Evolutionary conservation across 192 early-diverging fungal genomes (phyloP), one percentile per base, ranked within the genome.

Genomic region (Backusella tuberculispora): DNA sequence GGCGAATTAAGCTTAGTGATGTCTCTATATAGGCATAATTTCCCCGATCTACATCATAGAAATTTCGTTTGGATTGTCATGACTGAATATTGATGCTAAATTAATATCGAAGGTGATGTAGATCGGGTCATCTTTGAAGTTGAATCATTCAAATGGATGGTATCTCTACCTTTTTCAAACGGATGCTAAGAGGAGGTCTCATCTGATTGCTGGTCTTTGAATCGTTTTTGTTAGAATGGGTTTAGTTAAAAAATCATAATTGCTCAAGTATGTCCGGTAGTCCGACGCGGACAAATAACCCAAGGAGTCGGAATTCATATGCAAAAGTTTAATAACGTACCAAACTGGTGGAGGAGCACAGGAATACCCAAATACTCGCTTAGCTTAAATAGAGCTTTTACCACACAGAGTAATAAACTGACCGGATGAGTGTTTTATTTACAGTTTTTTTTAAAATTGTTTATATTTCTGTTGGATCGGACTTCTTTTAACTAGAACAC

Each of bases 101-200:
- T 24, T 24, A 60, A 10, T 2, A 8, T 60, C 3, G 10, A 60
- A 26, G 8, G 12, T 17, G 21, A 60, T 60, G 53, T 60, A 60
- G 53, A 60, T 24, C 53, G 53, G 53, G 21, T 4, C 3, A 9
- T 60, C 53, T 26, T 60, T 60, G 10, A 24, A 60, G 9, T 60
- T 9, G 13, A 12, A 60, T 60, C 9, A 60, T 60, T 60, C 53
- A 60, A 12, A 24, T 26, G 68, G 26, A 46, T 38, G 64, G 66
- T 67, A 41, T 67, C 7, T 68, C 66, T 68, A 68, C 43, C 68
- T 44, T 47, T 69, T 69, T 42, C 68, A 69, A 69, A 69, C 29
- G 68, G 68, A 69, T 69, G 68, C 68, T 69, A 69, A 69, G 68
- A 69, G 68, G 68, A 69, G 68, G 68, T 2, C 68, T 47, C 44